Evolutionary conservation across 2,329 filamentous ascomycete genomes (phyloP), one percentile per base, ranked within the genome.

Genomic region (Fusarium austroafricanum): DNA sequence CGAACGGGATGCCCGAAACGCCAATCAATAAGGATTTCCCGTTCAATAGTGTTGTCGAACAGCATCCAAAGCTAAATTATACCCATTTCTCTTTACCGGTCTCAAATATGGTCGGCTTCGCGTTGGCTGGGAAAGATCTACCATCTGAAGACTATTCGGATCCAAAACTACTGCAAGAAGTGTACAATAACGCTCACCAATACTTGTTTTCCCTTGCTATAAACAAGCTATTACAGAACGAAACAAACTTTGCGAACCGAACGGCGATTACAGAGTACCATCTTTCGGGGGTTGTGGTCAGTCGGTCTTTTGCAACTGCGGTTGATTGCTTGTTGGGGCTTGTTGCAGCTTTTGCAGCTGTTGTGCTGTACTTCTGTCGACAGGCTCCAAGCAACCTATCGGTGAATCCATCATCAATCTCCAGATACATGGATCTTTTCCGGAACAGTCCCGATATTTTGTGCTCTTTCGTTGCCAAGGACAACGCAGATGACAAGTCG

Each of bases 71-170:
- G 1, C 8, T 79, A 0, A 46, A 61, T 1, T 18, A 59, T 0
- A 62, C 56, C 0, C 55, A 55, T 0, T 9, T 80, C 21, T 23
- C 21, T 23, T 23, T 23, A 23, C 21, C 21, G 21, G 21, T 23
- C 21, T 23, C 21, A 23, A 76, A 75, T 4, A 76, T 81, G 78
- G 74, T 77, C 0, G 79, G 77, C 0, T 79, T 75, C 44, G 79
- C 76, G 0, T 17, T 80, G 0, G 78, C 74, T 3, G 63, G 68
- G 0, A 52, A 65, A 0, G 58, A 75, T 6, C 21, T 4, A 23
- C 21, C 21, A 23, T 23, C 21, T 23, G 21, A 23, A 23, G 21
- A 23, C 4, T 23, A 23, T 23, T 23, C 21, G 21, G 21, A 23
- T 23, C 21, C 21, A 23, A 23, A 23, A 23, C 21, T 23, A 23